These are phyloP conservation scores for Phlegmacium glaucopus DNA, from an alignment of 768 basidiomycete species.

Conservation along the genomic window DNA sequence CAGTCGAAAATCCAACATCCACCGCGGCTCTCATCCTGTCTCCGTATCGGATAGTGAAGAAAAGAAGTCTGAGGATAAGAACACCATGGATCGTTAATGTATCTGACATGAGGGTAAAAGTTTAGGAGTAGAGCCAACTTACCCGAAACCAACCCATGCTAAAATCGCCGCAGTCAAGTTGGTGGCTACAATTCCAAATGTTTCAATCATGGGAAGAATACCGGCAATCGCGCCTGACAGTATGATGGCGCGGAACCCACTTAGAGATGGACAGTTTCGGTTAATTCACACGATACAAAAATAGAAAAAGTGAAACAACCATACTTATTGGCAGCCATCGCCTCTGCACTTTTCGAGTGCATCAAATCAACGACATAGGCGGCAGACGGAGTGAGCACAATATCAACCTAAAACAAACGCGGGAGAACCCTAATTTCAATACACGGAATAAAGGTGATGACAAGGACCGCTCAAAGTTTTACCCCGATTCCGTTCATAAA, in stretches of 20 bases:
- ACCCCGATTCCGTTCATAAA: slow-evolving; percentile 65
- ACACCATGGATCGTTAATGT: slow-evolving; percentile 2
- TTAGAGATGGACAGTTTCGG: slow-evolving; percentile 16
- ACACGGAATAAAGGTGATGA: no score
- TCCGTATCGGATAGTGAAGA: slow-evolving; percentile 53
- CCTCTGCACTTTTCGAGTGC: slow-evolving; percentile 54
- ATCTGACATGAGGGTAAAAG: not conserved
- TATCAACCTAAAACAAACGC: slow-evolving; percentile 43
- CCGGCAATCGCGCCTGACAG: slow-evolving; percentile 35
- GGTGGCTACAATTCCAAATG: slow-evolving; percentile 45
- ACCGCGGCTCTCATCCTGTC: slow-evolving; percentile 50
- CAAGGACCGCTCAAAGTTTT: slow-evolving; percentile 21
- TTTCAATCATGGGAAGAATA: slow-evolving; percentile 49
- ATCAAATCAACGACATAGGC: slow-evolving; percentile 57
- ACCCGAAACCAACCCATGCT: slow-evolving; percentile 50
- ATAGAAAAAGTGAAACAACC: slow-evolving; percentile 11
- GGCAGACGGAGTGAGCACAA: slow-evolving; percentile 46
- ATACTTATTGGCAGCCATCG: slow-evolving; percentile 48
- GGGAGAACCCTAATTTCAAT: not conserved
- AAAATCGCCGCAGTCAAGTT: slow-evolving; percentile 42
- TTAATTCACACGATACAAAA: not conserved
- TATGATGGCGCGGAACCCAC: slow-evolving; percentile 42
- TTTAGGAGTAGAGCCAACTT: slow-evolving; percentile 20
- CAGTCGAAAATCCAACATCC: slow-evolving; percentile 51
- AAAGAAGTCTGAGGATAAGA: slow-evolving; percentile 39